Percentiles rank a stretch among this genome's conserved stretches.
phyloP scores from a whole-genome alignment of 2,329 filamentous ascomycete genomes.

The Microcyclospora pomicola region DNA sequence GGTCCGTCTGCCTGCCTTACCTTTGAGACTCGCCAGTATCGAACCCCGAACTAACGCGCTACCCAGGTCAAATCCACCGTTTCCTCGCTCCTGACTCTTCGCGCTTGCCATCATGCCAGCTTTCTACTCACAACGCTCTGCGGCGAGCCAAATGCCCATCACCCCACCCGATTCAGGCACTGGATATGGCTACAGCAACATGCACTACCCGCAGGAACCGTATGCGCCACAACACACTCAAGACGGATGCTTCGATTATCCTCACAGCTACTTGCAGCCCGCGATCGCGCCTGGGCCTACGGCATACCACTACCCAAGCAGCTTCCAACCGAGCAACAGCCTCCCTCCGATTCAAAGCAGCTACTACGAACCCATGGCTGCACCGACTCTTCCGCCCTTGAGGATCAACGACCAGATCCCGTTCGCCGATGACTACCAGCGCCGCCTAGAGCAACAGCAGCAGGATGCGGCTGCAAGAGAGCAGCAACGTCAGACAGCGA shows the following conservation, averaged over 20 bases:
- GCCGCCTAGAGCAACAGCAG: slow-evolving; percentile 26
- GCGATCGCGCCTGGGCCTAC: slow-evolving; percentile 17
- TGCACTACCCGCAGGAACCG: slow-evolving; percentile 32
- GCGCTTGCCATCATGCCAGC: slow-evolving; percentile 33
- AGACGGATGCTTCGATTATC: slow-evolving; percentile 33
- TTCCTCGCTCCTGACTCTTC: slow-evolving; percentile 27
- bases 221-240: slow-evolving; percentile 28
- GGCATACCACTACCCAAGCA: slow-evolving; percentile 19
- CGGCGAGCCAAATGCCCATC: slow-evolving; percentile 29
- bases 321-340: slow-evolving; percentile 17
- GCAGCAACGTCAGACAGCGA: slow-evolving; percentile 28
- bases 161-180: slow-evolving; percentile 37
- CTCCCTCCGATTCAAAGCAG: slow-evolving; percentile 22
- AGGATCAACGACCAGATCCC: slow-evolving; percentile 27
- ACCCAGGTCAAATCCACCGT: slow-evolving; percentile 21
- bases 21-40: background rate
- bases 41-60: too few relatives aligned
- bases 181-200: slow-evolving; percentile 24
- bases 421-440: slow-evolving; percentile 26
- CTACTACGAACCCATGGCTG: slow-evolving; percentile 32
- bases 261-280: slow-evolving; percentile 32
- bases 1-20: slow-evolving; percentile 2
- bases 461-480: slow-evolving; percentile 18
- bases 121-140: slow-evolving; percentile 32
- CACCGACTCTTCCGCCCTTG: slow-evolving; percentile 35